phyloP scores from a whole-genome alignment of 1,284 basidiomycete species.

The Rhizoctonia solani region DNA sequence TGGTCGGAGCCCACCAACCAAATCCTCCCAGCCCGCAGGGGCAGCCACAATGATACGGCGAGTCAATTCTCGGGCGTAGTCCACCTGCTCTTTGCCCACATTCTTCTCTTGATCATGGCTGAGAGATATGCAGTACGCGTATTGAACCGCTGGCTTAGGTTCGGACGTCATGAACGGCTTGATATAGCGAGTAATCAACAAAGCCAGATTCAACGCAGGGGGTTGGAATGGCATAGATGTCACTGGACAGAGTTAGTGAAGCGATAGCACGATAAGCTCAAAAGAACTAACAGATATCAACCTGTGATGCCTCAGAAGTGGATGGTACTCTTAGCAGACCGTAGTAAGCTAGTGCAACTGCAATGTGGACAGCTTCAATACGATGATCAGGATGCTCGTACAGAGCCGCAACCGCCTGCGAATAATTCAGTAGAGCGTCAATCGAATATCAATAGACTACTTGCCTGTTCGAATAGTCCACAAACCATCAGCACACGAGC shows the following conservation, averaged over 20 bases:
- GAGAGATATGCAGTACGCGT: slow-evolving; percentile 89
- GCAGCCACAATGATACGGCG: slow-evolving; percentile 87
- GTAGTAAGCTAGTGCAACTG: slow-evolving; percentile 91
- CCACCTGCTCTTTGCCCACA: slow-evolving; percentile 81
- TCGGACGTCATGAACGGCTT: slow-evolving; percentile 90
- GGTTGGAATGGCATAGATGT: slow-evolving; percentile 65
- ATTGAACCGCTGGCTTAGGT: slow-evolving; percentile 91
- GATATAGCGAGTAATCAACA: slow-evolving; percentile 90
- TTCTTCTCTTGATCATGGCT: slow-evolving; percentile 72
- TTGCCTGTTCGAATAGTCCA: slow-evolving; percentile 90
- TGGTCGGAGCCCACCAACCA: slow-evolving; percentile 86
- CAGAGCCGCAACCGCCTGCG: slow-evolving; percentile 85
- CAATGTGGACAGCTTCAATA: slow-evolving; percentile 93
- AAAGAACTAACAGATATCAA: slow-evolving; percentile 70
- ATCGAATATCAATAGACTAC: slow-evolving; percentile 41
- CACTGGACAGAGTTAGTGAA: slow-evolving; percentile 51
- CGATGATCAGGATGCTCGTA: slow-evolving; percentile 89
- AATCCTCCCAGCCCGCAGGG: slow-evolving; percentile 82
- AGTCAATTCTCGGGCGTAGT: slow-evolving; percentile 84
- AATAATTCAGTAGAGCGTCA: slow-evolving; percentile 8
- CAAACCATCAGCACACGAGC: slow-evolving; percentile 89
- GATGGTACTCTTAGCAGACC: slow-evolving; percentile 86
- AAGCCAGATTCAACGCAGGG: slow-evolving; percentile 79
- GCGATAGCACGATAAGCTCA: not conserved
- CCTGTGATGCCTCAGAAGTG: slow-evolving; percentile 75